These are phyloP conservation scores for Mychonastes homosphaera DNA, from an alignment of 139 green algal genomes.

Conservation along the genomic window DNA sequence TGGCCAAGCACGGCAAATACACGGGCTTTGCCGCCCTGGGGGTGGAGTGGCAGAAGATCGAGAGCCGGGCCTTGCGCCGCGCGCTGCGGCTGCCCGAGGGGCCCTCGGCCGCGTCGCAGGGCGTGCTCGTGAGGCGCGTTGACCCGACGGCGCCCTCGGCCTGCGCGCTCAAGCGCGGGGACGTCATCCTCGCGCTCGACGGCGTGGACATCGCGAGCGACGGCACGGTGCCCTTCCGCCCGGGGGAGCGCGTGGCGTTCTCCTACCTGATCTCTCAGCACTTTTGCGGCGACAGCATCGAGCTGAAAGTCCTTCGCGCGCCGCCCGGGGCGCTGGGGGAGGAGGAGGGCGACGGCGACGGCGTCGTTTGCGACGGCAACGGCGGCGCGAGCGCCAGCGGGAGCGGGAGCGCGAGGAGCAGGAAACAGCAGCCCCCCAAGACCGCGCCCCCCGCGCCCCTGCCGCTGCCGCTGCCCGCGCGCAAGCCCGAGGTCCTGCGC, in stretches of 20 bases:
- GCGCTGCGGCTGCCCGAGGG: slow-evolving; percentile 6
- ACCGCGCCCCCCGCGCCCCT: slow-evolving; percentile 26
- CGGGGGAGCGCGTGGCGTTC: slow-evolving; percentile 86
- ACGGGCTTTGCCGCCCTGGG: slow-evolving; percentile 38
- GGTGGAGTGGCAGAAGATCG: slow-evolving; percentile 81
- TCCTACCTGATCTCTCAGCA: slow-evolving; percentile 70
- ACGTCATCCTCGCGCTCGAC: slow-evolving; percentile 84
- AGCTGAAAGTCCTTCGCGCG: not conserved
- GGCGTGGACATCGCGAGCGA: slow-evolving; percentile 66
- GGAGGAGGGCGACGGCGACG: not conserved
- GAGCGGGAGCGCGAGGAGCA: slow-evolving; percentile 58
- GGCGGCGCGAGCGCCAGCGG: not conserved
- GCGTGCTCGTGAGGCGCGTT: slow-evolving; percentile 55
- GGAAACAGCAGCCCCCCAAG: slow-evolving; percentile 34
- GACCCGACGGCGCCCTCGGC: slow-evolving; percentile 31
- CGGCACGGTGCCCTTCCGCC: slow-evolving; percentile 88
- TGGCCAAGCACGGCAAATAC: no score
- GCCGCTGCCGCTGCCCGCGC: slow-evolving; percentile 21
- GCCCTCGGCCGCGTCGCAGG: slow-evolving; percentile 16
- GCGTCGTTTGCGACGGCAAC: not conserved
- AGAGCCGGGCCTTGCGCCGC: slow-evolving; percentile 53
- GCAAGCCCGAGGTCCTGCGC: slow-evolving; percentile 9
- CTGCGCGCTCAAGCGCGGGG: slow-evolving; percentile 25
- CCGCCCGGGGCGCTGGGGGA: not conserved
- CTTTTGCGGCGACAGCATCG: slow-evolving; percentile 14